A percentile compares a stretch with the other conserved stretches of the same genome.
These are phyloP conservation scores for Leptodontidium sp. DNA, from an alignment of 2,329 filamentous ascomycete species.

Conservation along the genomic window DNA sequence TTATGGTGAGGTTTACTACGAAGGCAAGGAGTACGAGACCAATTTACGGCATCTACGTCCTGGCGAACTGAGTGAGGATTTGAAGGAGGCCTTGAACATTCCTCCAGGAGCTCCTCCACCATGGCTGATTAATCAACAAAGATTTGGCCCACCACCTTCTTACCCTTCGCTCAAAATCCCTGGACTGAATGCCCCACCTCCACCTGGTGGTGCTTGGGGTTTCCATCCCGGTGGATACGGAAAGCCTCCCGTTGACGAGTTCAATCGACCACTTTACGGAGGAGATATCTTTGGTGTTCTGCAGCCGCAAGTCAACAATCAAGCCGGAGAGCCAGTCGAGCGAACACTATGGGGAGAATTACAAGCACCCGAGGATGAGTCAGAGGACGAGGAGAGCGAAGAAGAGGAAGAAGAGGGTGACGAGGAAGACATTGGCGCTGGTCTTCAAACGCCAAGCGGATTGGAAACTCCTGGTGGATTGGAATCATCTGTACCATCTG, in stretches of 20 bases:
- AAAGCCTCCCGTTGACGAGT: conserved; percentile 93
- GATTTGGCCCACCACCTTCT: conserved; percentile 89
- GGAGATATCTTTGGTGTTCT: conserved; percentile 92
- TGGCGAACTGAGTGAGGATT: conserved; percentile 86
- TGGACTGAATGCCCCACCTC: conserved; percentile 91
- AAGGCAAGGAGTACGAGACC: conserved; percentile 97
- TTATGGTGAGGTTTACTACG: conserved; percentile 99
- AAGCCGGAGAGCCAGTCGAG: conserved; percentile 82
- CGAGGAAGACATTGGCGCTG: conserved; percentile 68
- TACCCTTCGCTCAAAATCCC: conserved; percentile 96
- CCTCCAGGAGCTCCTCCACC: conserved; percentile 91
- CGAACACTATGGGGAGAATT: conserved; percentile 92
- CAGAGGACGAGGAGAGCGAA: conserved; percentile 73
- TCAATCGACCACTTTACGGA: conserved; percentile 89
- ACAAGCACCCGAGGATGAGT: conserved; percentile 79
- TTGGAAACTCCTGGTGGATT: conserved; percentile 84
- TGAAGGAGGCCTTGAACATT: conserved; percentile 94
- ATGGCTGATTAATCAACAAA: conserved; percentile 97
- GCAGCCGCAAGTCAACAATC: conserved; percentile 66
- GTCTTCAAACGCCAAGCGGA: conserved; percentile 77
- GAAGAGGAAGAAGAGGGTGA: conserved; percentile 70
- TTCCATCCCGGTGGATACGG: conserved; percentile 96
- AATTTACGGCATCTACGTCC: conserved; percentile 90
- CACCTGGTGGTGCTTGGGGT: conserved; percentile 89
- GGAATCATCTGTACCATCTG: conserved; percentile 80